Evolutionary conservation across 306 rosid species (phyloP), one percentile per base, ranked within the genome.

Genomic region (Acacia melanoxylon): DNA sequence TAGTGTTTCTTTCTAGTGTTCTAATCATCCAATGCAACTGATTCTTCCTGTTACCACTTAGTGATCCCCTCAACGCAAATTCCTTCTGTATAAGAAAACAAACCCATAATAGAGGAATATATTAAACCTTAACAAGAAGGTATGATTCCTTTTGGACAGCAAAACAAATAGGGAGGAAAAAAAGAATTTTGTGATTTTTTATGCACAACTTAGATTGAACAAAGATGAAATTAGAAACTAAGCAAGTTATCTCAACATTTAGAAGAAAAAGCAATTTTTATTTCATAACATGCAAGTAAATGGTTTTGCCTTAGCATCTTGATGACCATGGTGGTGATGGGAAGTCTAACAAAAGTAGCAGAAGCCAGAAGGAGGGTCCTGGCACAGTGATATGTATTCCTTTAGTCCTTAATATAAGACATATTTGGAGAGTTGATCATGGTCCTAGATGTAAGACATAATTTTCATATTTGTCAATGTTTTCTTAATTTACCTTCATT

Each of bases 1-100:
- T 80, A 71, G 41, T 45, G 78, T 82, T 85, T 31, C 24, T 35
- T 85, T 88, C 85, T 69, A 91, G 82, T 56, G 83, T 85, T 61
- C 63, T 78, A 52, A 71, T 83, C 75, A 89, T 80, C 93, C 89
- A 89, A 65, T 67, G 35, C 71, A 85, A 80, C 31, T 88, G 92
- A 82, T 54, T 61, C 35, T 80, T 75, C 68, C 81, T 85, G 54
- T 59, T 70, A 33, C 83, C 84, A 52, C 58, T 68, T 31, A 65
- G 22, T 70, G 89, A 72, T 75, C 81, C 84, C 14, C 20, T 19
- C 68, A 25, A 31, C 13, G 72, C 65, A 5, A 45, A 76, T 71
- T 74, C 87, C 89, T 89, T 80, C 81, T 76, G 72, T 33, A 37
- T 40, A 12, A 68, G n/a, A 44, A 69, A 68, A 62, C 37, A 44